A percentile compares a stretch with the other conserved stretches of the same genome.
These are phyloP conservation scores for Pestalotiopsis sp. DNA, from an alignment of 2,329 filamentous ascomycete species.

Conservation along the genomic window DNA sequence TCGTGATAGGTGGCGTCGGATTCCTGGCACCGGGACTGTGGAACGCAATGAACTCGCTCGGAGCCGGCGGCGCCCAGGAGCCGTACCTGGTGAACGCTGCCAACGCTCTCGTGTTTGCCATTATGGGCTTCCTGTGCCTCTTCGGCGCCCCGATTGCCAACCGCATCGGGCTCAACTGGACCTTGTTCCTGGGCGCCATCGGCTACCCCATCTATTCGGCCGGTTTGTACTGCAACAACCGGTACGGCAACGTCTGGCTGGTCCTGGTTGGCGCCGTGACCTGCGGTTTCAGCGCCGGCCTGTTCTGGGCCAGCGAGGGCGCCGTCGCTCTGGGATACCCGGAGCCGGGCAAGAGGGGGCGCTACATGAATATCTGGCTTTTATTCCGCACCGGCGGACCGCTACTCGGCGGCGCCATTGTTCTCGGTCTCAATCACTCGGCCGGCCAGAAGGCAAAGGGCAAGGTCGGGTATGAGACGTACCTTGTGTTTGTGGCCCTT, in stretches of 20 bases:
- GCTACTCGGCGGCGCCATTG: conserved; percentile 73
- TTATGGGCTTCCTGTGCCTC: conserved; percentile 38
- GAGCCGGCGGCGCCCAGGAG: conserved; percentile 53
- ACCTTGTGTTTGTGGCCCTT: conserved; percentile 70
- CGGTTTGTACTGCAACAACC: conserved; percentile 41
- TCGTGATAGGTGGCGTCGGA: conserved; percentile 53
- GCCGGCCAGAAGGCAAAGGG: conserved; percentile 47
- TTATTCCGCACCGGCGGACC: conserved; percentile 54
- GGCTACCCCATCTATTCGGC: conserved; percentile 39
- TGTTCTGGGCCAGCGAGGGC: conserved; percentile 78
- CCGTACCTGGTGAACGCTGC: conserved; percentile 47
- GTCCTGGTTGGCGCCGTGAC: conserved; percentile 69
- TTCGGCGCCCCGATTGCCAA: conserved; percentile 35
- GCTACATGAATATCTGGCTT: conserved; percentile 71
- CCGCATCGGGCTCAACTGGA: conserved; percentile 33
- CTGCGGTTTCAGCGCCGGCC: conserved; percentile 70
- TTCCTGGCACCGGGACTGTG: conserved; percentile 54
- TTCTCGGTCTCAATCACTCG: conserved; percentile 66
- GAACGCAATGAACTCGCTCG: conserved; percentile 58
- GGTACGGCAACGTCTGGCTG: conserved; percentile 63
- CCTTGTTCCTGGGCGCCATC: conserved; percentile 34
- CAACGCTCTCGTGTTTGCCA: conserved; percentile 37
- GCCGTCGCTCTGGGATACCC: conserved; percentile 74
- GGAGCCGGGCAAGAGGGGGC: conserved; percentile 68
- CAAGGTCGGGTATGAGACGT: conserved; percentile 70